Percentiles rank a stretch among this genome's conserved stretches.
These are phyloP conservation scores for Parasitella parasitica DNA, from an alignment of 371 early-diverging fungal species.

Conservation along the genomic window DNA sequence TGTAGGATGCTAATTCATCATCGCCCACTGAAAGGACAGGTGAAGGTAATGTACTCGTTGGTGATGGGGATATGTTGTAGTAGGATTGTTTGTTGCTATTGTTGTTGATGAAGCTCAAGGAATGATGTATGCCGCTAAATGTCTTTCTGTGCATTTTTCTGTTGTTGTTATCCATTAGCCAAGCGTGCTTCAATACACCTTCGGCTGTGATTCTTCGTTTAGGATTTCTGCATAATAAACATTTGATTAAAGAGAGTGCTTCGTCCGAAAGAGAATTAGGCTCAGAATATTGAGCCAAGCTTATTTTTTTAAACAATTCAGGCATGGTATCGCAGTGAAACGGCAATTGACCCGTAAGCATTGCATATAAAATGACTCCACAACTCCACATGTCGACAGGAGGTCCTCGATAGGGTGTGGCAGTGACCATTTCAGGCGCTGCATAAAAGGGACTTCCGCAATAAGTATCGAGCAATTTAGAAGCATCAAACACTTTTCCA, in stretches of 20 bases:
- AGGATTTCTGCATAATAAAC: constrained; percentile 58
- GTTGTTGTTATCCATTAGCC: constrained; percentile 45
- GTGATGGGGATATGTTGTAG: neutral
- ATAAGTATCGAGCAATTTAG: constrained; percentile 84
- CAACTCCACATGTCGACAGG: constrained; percentile 79
- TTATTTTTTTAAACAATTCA: constrained; percentile 66
- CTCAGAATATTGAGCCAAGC: constrained; percentile 52
- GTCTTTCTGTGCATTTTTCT: neutral
- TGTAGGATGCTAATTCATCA: constrained; percentile 16
- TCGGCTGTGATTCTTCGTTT: constrained; percentile 70
- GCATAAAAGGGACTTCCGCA: constrained; percentile 94
- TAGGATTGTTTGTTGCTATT: neutral
- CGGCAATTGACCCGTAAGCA: constrained; percentile 75
- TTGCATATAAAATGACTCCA: constrained; percentile 76
- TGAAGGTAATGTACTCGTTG: constrained; percentile 4
- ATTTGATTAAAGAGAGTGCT: constrained; percentile 49
- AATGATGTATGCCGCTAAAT: neutral
- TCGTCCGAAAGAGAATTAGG: constrained; percentile 44
- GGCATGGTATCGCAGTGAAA: constrained; percentile 78
- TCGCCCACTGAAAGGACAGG: constrained; percentile 12
- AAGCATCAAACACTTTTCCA: constrained; percentile 74
- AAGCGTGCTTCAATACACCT: constrained; percentile 71
- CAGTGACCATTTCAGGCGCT: constrained; percentile 80
- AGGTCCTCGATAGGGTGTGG: constrained; percentile 71
- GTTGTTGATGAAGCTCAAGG: neutral